Conservation (phyloP, 768 basidiomycete genomes). For the Boletus patriciae region DNA sequence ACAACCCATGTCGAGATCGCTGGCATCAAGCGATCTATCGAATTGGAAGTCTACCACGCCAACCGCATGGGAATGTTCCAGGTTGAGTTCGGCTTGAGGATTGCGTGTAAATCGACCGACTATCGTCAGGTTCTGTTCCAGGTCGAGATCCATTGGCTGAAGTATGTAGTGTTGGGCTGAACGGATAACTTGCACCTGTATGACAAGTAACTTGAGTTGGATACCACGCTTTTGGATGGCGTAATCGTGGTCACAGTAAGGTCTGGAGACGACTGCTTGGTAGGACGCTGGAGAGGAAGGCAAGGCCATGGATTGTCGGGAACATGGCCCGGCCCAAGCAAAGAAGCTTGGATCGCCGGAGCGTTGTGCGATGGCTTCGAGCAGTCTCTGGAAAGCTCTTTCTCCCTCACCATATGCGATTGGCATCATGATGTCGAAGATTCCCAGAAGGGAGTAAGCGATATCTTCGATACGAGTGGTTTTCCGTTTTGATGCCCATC, state of each 20-base stretch:
- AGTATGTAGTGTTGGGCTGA: background rate
- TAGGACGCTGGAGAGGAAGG: conserved; percentile 16
- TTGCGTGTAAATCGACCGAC: background rate
- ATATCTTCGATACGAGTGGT: conserved; percentile 11
- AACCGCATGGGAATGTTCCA: background rate
- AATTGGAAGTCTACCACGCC: conserved; percentile 12
- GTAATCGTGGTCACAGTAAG: conserved; percentile 6
- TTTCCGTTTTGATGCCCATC: conserved; percentile 15
- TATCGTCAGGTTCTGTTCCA: background rate
- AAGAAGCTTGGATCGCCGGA: conserved; percentile 16
- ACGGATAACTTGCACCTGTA: background rate
- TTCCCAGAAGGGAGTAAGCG: conserved; percentile 11
- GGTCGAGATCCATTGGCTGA: background rate
- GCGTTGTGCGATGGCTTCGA: conserved; percentile 14
- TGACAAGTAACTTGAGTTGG: conserved; percentile 7
- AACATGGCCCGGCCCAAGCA: conserved; percentile 12
- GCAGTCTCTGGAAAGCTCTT: conserved; percentile 8
- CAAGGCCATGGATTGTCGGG: conserved; percentile 5
- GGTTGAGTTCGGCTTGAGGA: background rate
- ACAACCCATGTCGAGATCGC: background rate
- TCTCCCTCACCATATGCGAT: conserved; percentile 16
- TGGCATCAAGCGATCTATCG: background rate
- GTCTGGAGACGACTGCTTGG: background rate
- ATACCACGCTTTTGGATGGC: conserved; percentile 12
- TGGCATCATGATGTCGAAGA: conserved; percentile 13